A percentile compares a stretch with the other conserved stretches of the same genome.
phyloP scores from a whole-genome alignment of 768 basidiomycete genomes.

The Leccinum broughii region DNA sequence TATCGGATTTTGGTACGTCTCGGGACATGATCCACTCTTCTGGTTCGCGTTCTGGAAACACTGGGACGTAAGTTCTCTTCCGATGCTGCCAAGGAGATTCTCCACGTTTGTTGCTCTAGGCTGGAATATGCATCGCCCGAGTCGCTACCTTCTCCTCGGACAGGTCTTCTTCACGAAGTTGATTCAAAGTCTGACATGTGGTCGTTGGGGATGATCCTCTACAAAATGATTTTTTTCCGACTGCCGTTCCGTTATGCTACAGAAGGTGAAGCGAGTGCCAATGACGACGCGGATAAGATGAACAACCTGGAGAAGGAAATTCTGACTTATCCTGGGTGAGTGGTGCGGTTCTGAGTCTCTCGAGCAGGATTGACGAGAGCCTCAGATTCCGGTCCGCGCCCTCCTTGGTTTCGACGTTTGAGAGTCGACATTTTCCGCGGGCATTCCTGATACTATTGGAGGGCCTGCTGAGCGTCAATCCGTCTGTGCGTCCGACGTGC shows the following conservation, averaged over 20 bases:
- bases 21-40: conserved; percentile 81
- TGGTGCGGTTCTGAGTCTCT: neutral
- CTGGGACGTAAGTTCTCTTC: conserved; percentile 72
- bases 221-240: conserved; percentile 90
- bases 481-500: conserved; percentile 64
- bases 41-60: conserved; percentile 81
- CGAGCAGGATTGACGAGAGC: conserved; percentile 9
- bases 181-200: conserved; percentile 96
- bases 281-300: conserved; percentile 62
- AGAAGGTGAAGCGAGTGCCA: conserved; percentile 51
- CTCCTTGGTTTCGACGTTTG: conserved; percentile 55
- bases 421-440: conserved; percentile 69
- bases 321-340: conserved; percentile 69
- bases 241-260: conserved; percentile 80
- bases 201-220: conserved; percentile 94
- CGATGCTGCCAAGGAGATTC: neutral
- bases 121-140: conserved; percentile 91
- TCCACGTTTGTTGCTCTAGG: conserved; percentile 33
- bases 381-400: conserved; percentile 54
- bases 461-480: conserved; percentile 61
- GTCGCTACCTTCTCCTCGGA: conserved; percentile 67
- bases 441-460: conserved; percentile 74
- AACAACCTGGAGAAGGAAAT: conserved; percentile 74
- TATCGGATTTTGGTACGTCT: conserved; percentile 95
- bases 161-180: conserved; percentile 65